These are phyloP conservation scores for Pseudomassariella vexata DNA, from an alignment of 2,329 filamentous ascomycete genomes.

Conservation along the genomic window DNA sequence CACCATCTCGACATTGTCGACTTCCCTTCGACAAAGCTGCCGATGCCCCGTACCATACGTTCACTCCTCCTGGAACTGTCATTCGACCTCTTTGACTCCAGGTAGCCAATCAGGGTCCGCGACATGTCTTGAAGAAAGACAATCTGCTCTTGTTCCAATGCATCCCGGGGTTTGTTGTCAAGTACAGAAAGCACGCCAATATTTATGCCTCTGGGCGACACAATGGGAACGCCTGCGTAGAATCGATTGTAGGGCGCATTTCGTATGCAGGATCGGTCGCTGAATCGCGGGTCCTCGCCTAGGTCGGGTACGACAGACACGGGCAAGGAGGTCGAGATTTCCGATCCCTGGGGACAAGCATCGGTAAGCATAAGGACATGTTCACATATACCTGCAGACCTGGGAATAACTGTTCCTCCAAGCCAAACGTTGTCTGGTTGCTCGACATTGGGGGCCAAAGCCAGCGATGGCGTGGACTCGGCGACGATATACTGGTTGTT, in stretches of 20 bases:
- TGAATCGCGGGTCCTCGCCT: constrained; percentile 21
- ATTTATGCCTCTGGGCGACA: constrained; percentile 8
- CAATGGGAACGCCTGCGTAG: constrained; percentile 12
- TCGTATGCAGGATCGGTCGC: constrained; percentile 16
- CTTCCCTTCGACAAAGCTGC: constrained; percentile 16
- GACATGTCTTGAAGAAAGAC: constrained; percentile 12
- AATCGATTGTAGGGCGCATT: constrained; percentile 14
- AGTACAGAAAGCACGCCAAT: constrained; percentile 12
- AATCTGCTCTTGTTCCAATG: constrained; percentile 2
- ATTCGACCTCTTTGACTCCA: constrained; percentile 8
- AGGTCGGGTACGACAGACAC: constrained; percentile 30
- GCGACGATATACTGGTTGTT: constrained; percentile 43
- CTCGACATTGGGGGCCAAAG: constrained; percentile 17
- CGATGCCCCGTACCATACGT: constrained; percentile 16
- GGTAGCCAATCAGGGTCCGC: constrained; percentile 9
- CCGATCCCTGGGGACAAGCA: not conserved
- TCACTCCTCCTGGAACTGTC: constrained; percentile 10
- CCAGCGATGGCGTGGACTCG: constrained; percentile 39
- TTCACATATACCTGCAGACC: constrained; percentile 23
- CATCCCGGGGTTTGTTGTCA: constrained; percentile 6
- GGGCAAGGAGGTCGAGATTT: constrained; percentile 21
- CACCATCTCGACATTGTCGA: constrained; percentile 14
- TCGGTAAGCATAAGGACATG: constrained; percentile 15
- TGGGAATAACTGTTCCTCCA: constrained; percentile 23
- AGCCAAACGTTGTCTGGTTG: constrained; percentile 15